Conservation (phyloP, 805 yeast species). For the Vanderwaltozyma tropicalis region DNA sequence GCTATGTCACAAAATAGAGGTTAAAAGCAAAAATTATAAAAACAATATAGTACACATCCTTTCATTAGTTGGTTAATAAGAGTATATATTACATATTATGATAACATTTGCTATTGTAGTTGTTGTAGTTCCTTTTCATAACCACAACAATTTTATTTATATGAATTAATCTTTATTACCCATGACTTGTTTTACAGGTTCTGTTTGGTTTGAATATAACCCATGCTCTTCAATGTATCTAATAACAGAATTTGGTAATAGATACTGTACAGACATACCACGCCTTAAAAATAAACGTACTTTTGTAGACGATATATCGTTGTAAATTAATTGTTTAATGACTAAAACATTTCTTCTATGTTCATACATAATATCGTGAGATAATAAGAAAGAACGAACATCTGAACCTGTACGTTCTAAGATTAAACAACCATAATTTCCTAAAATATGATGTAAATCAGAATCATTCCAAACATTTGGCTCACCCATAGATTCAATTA, state of each 20-base stretch:
- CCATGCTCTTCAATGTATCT: constrained; percentile 90
- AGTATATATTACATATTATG: too few species aligned
- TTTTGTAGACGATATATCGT: constrained; percentile 91
- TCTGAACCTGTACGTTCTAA: constrained; percentile 96
- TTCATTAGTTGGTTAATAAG: too few species aligned
- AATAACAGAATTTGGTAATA: constrained; percentile 88
- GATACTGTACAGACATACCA: constrained; percentile 93
- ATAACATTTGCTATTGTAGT: too few species aligned
- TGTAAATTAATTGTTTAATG: constrained; percentile 90
- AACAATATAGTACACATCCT: too few species aligned
- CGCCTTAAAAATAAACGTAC: constrained; percentile 86
- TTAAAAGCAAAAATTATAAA: too few species aligned
- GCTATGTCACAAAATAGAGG: too few species aligned
- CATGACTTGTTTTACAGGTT: constrained; percentile 85
- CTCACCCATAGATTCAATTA: constrained; percentile 98
- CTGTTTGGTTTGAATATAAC: constrained; percentile 73
- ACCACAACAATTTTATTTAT: background rate
- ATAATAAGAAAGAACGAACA: constrained; percentile 80
- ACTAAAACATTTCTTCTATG: constrained; percentile 88
- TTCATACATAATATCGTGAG: constrained; percentile 96
- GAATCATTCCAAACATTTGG: constrained; percentile 98
- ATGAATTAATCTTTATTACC: constrained; percentile 31
- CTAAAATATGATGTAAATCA: constrained; percentile 89
- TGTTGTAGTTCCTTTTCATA: background rate
- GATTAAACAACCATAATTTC: constrained; percentile 90